These are phyloP conservation scores for Verbascum thapsus DNA, from an alignment of 257 asterid species.

Conservation along the genomic window DNA sequence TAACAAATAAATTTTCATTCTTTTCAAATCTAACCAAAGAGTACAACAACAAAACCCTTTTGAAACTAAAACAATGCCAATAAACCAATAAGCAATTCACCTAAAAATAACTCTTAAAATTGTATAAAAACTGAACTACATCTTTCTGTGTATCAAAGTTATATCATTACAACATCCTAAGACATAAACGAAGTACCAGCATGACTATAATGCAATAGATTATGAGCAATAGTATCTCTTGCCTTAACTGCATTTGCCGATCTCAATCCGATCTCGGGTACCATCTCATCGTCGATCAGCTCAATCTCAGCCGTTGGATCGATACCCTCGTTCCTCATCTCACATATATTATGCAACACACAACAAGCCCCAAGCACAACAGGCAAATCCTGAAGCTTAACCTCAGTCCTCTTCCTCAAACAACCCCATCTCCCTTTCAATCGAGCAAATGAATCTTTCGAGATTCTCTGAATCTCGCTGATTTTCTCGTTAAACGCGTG, in stretches of 20 bases:
- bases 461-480: conserved; percentile 53
- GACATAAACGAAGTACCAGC: conserved; percentile 86
- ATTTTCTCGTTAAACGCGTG: conserved; percentile 87
- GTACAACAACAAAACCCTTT: too few species aligned
- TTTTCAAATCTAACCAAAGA: too few species aligned
- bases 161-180: neutral
- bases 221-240: conserved; percentile 81
- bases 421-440: conserved; percentile 91
- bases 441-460: conserved; percentile 63
- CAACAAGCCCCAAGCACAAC: conserved; percentile 95
- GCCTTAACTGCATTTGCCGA: conserved; percentile 68
- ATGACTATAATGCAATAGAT: conserved; percentile 83
- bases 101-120: conserved; percentile 14
- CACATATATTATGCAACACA: conserved; percentile 88
- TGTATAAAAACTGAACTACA: conserved; percentile 15
- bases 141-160: conserved; percentile 23
- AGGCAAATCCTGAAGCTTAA: conserved; percentile 85
- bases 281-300: conserved; percentile 85
- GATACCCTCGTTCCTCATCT: conserved; percentile 64
- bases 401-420: conserved; percentile 83
- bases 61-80: too few species aligned
- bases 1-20: too few species aligned
- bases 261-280: conserved; percentile 69
- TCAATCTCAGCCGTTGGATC: conserved; percentile 53
- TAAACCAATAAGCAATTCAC: conserved; percentile 10